These are phyloP conservation scores for Boletus chippewaensis DNA, from an alignment of 1,284 basidiomycete species.

Conservation along the genomic window DNA sequence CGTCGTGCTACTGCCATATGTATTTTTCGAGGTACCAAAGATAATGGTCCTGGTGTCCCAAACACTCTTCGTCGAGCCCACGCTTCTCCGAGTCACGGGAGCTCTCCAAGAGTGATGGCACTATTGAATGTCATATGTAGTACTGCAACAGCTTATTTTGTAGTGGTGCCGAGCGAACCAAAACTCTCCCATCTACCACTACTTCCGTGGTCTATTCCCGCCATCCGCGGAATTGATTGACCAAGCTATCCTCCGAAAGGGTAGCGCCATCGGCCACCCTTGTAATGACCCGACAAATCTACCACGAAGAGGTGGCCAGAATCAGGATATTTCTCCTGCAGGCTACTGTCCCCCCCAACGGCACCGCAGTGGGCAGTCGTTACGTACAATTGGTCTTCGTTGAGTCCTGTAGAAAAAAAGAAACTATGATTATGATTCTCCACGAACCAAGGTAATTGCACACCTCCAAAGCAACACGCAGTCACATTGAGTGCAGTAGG, in stretches of 20 bases:
- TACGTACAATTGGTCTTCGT: slow-evolving; percentile 57
- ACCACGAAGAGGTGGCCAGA: slow-evolving; percentile 62
- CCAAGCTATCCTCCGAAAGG: slow-evolving; percentile 28
- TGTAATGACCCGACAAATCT: slow-evolving; percentile 49
- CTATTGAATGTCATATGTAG: too few species aligned
- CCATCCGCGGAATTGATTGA: not conserved
- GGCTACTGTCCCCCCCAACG: slow-evolving; percentile 42
- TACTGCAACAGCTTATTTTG: too few species aligned
- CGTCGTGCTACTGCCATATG: too few species aligned
- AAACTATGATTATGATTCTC: not conserved
- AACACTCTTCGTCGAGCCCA: too few species aligned
- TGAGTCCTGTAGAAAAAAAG: slow-evolving; percentile 39
- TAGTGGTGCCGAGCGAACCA: too few species aligned
- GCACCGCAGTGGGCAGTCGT: slow-evolving; percentile 62
- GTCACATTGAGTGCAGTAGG: slow-evolving; percentile 57
- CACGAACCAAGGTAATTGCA: not conserved
- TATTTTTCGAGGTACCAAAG: too few species aligned
- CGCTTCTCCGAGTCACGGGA: too few species aligned
- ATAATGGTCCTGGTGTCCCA: too few species aligned
- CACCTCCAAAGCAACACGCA: slow-evolving; percentile 65
- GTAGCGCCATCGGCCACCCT: slow-evolving; percentile 39
- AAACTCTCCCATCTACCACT: too few species aligned
- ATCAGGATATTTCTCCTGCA: slow-evolving; percentile 50
- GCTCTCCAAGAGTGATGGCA: too few species aligned
- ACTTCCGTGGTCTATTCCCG: too few species aligned